Percentiles rank a stretch among this genome's conserved stretches.
Evolutionary conservation across 345 rosid species (phyloP).

Genomic region (Cardamine chenopodiifolia): DNA sequence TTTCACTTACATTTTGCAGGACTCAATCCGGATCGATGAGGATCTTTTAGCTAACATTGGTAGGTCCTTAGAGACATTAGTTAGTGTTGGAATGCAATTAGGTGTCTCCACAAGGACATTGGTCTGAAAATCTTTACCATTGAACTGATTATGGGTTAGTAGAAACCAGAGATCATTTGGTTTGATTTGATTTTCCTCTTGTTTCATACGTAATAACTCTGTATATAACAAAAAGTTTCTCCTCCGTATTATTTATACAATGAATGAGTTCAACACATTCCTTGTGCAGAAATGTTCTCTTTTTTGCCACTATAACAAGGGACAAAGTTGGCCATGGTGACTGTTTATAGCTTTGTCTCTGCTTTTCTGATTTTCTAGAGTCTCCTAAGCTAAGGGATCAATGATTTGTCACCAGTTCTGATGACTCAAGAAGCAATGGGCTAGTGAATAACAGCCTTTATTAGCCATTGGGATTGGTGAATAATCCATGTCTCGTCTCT

Average conservation of each 20-base stretch:
- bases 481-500: neutral
- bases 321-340: neutral
- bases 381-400: neutral
- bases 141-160: neutral
- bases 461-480: conserved; percentile 16
- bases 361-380: neutral
- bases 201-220: conserved; percentile 13
- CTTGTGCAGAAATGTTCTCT: neutral
- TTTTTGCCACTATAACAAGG: neutral
- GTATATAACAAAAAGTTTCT: conserved; percentile 14
- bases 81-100: conserved; percentile 76
- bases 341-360: neutral
- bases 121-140: neutral
- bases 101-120: conserved; percentile 59
- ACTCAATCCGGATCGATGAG: conserved; percentile 61
- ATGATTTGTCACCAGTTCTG: neutral
- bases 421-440: neutral
- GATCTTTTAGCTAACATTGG: conserved; percentile 76
- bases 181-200: neutral
- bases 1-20: conserved; percentile 48
- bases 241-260: neutral
- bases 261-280: neutral
- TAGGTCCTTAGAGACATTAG: conserved; percentile 89
- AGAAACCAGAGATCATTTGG: conserved; percentile 4
- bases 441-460: neutral